phyloP scores from a whole-genome alignment of 768 basidiomycete genomes.

The Suillus ampliporus region DNA sequence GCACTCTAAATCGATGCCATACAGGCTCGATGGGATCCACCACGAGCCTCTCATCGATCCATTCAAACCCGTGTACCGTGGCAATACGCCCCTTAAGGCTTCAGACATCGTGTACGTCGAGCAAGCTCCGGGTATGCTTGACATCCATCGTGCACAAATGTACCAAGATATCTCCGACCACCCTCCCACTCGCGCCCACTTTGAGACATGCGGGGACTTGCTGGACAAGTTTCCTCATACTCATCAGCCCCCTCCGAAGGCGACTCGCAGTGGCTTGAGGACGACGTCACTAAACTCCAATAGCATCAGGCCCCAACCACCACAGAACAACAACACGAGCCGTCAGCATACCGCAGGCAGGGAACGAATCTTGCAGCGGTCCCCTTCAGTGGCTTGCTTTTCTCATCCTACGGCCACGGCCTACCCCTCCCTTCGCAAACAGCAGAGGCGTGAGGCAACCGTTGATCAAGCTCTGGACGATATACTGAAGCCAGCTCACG shows the following conservation, averaged over 20 bases:
- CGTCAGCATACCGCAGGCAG: background rate
- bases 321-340: background rate
- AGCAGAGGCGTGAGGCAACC: background rate
- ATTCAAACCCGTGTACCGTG: conserved; percentile 16
- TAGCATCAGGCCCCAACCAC: background rate
- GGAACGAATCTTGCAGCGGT: conserved; percentile 12
- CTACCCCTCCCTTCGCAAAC: conserved; percentile 11
- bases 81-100: conserved; percentile 18
- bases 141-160: background rate
- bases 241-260: conserved; percentile 8
- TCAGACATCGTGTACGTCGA: conserved; percentile 15
- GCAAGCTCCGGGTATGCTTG: conserved; percentile 9
- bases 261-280: conserved; percentile 11
- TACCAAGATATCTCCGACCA: background rate
- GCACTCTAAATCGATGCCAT: conserved; percentile 21
- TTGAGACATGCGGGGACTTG: conserved; percentile 8
- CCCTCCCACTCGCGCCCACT: background rate
- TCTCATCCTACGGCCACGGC: conserved; percentile 14
- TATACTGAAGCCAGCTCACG: background rate
- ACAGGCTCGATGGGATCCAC: background rate
- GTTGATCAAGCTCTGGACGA: conserved; percentile 1
- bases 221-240: conserved; percentile 15
- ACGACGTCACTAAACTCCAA: conserved; percentile 8
- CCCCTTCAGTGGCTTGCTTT: conserved; percentile 13
- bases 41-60: background rate